phyloP scores from a whole-genome alignment of 1,284 basidiomycete genomes.

The Rhizoctonia solani region DNA sequence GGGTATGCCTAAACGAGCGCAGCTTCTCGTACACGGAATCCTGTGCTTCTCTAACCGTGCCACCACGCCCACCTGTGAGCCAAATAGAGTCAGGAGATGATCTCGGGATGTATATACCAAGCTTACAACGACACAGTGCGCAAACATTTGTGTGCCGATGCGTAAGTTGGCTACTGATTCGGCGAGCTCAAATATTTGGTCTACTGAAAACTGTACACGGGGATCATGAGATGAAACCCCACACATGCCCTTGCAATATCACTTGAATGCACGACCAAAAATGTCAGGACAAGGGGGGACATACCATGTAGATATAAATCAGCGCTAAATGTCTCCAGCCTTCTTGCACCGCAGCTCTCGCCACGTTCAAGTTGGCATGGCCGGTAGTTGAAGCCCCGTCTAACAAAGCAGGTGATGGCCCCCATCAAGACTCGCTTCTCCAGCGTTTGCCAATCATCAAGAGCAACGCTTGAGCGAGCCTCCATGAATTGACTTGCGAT shows the following conservation, averaged over 20 bases:
- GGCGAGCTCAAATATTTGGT: not conserved
- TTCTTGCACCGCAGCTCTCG: slow-evolving; percentile 7
- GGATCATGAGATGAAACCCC: not conserved
- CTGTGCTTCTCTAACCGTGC: not conserved
- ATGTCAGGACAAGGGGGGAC: not conserved
- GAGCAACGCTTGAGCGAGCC: not conserved
- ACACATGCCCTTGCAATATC: slow-evolving; percentile 15
- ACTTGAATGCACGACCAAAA: no score
- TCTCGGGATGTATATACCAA: not conserved
- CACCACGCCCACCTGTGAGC: not conserved
- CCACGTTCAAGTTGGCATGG: not conserved
- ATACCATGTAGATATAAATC: slow-evolving; percentile 30
- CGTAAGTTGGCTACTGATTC: not conserved
- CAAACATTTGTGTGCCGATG: slow-evolving; percentile 3
- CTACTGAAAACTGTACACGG: slow-evolving; percentile 14
- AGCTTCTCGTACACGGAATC: not conserved
- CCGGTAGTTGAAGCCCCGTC: not conserved
- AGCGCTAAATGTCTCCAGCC: slow-evolving; percentile 19
- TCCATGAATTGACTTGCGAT: slow-evolving; percentile 10
- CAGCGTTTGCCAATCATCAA: not conserved
- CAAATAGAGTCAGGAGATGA: not conserved
- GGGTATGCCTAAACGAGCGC: not conserved
- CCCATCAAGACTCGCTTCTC: not conserved
- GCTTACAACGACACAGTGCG: slow-evolving; percentile 4
- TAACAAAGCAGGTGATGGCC: not conserved